Conservation (phyloP, 164 flowering plant species). For the Aristolochia contorta region DNA sequence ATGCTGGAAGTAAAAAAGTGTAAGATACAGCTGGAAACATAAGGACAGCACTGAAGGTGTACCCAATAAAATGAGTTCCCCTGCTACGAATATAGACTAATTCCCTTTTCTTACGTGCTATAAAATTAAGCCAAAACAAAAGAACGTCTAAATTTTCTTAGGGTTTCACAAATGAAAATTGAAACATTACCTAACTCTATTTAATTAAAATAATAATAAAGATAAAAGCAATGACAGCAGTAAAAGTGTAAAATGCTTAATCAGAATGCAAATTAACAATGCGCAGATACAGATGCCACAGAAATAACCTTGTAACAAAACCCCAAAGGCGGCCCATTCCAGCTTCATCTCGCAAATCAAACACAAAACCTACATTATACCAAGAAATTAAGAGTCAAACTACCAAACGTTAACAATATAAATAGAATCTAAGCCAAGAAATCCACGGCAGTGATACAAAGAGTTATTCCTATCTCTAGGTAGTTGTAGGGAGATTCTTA, state of each 20-base stretch:
- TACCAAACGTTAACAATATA: not conserved
- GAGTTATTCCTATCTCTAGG: not conserved
- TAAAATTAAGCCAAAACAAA: not conserved
- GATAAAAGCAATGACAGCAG: not conserved
- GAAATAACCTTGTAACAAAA: conserved; percentile 56
- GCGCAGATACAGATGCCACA: too few species aligned
- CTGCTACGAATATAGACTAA: too few species aligned
- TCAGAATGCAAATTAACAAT: too few species aligned
- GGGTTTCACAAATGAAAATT: not conserved
- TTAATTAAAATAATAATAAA: not conserved
- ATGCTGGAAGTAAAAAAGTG: too few species aligned
- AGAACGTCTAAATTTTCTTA: not conserved
- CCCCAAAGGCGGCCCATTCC: conserved; percentile 83
- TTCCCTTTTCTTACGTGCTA: too few species aligned
- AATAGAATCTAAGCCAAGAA: not conserved
- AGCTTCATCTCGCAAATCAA: conserved; percentile 69
- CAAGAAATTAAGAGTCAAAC: not conserved
- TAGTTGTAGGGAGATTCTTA: not conserved
- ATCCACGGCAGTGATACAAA: not conserved
- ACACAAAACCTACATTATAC: conserved; percentile 36
- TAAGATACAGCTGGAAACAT: too few species aligned
- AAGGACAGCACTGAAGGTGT: too few species aligned
- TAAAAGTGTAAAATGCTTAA: too few species aligned
- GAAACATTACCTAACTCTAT: not conserved
- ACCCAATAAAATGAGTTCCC: too few species aligned